A percentile compares a stretch with the other conserved stretches of the same genome.
These are phyloP conservation scores for Entomortierella chlamydospora DNA, from an alignment of 192 early-diverging fungal species.

Conservation along the genomic window DNA sequence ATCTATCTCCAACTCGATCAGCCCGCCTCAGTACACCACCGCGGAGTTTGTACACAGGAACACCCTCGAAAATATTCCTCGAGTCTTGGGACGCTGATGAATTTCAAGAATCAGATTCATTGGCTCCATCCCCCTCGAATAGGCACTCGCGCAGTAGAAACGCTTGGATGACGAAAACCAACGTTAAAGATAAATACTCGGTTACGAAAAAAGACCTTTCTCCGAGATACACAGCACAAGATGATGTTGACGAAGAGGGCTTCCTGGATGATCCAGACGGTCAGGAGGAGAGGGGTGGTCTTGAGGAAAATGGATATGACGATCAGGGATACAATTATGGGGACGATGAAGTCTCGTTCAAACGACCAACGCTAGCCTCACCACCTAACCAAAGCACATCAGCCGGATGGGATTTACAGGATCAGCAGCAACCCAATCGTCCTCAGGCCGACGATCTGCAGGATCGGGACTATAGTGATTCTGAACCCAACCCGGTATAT, in stretches of 20 bases:
- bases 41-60: slow-evolving; percentile 11
- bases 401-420: background rate
- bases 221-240: background rate
- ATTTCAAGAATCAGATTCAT: background rate
- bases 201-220: background rate
- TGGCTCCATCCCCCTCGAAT: background rate
- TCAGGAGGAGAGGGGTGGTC: background rate
- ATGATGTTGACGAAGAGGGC: background rate
- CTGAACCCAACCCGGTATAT: background rate
- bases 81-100: background rate
- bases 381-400: slow-evolving; percentile 18
- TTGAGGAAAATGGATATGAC: background rate
- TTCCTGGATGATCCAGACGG: background rate
- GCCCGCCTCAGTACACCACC: slow-evolving; percentile 24
- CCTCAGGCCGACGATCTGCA: background rate
- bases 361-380: background rate
- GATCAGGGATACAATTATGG: slow-evolving; percentile 9
- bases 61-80: background rate
- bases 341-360: slow-evolving; percentile 27
- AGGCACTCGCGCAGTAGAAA: background rate
- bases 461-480: background rate
- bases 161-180: background rate
- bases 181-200: no score
- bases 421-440: background rate
- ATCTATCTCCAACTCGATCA: slow-evolving; percentile 21